These are phyloP conservation scores for Russula lepida DNA, from an alignment of 768 basidiomycete species.

Conservation along the genomic window DNA sequence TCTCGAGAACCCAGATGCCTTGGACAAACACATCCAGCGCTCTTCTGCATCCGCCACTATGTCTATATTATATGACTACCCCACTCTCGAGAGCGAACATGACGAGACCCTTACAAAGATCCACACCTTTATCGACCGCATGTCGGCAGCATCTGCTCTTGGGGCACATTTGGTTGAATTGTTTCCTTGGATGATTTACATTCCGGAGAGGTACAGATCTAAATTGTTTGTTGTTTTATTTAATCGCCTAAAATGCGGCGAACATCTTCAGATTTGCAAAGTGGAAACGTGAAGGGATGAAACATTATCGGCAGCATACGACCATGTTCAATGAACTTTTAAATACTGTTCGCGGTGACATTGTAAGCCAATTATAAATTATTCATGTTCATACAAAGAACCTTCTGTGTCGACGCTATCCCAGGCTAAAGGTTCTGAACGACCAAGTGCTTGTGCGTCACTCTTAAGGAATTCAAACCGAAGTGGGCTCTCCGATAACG, in stretches of 20 bases:
- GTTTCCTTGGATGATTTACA: slow-evolving; percentile 19
- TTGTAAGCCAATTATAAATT: slow-evolving; percentile 13
- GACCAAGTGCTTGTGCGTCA: background rate
- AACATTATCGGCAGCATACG: background rate
- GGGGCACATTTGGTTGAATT: slow-evolving; percentile 22
- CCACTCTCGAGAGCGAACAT: background rate
- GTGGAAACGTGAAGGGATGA: slow-evolving; percentile 24
- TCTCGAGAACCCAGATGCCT: background rate
- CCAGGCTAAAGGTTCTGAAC: slow-evolving; percentile 1
- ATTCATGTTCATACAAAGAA: background rate
- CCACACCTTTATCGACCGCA: background rate
- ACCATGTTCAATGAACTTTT: slow-evolving; percentile 17
- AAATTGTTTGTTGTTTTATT: no score
- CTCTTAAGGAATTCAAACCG: slow-evolving; percentile 7
- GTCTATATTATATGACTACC: slow-evolving; percentile 1
- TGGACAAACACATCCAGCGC: slow-evolving; percentile 3
- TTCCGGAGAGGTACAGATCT: slow-evolving; percentile 12
- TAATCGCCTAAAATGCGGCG: no score
- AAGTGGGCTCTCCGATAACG: slow-evolving; percentile 12
- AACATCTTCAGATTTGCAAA: slow-evolving; percentile 13
- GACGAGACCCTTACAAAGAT: slow-evolving; percentile 1
- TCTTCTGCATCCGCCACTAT: background rate
- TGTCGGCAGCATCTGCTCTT: slow-evolving; percentile 6
- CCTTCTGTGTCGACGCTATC: background rate
- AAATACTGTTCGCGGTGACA: background rate